Base-by-base conservation (phyloP, 1,284 basidiomycete species). In the Stygiomarasmius scandens region DNA sequence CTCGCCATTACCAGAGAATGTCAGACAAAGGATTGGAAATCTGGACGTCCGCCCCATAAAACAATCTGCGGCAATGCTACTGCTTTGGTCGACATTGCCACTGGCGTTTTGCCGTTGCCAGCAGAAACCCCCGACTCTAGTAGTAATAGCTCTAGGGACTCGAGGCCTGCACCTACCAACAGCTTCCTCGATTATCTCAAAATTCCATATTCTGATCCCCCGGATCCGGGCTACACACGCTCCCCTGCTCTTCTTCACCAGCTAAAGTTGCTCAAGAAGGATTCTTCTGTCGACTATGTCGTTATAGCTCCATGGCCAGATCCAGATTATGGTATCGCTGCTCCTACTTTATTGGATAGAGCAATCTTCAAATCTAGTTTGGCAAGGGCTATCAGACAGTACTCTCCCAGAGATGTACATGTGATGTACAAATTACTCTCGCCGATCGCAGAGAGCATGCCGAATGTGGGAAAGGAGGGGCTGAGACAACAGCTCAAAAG, bases 201-300 rank as follows among this genome's bases (percentile, higher is more conserved):
- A 19, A 41, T 22, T 34, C 12, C 23, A 20, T n/a, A n/a, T n/a
- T n/a, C n/a, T n/a, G n/a, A n/a, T n/a, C n/a, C n/a, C n/a, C 24
- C 29, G 19, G 19, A 47, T 20, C 25, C 43, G 16, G 43, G 63
- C 20, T 62, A 55, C 57, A 57, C 23, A 2, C 61, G 63, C 52
- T 60, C 63, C 23, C 63, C 63, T 9, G 61, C 63, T 38, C 52
- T 64, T 3, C 56, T 64, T 20, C 63, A 64, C 25, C 61, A 64
- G 32, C 58, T 64, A 24, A 58, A 59, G 34, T 44, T 62, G 4
- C 49, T 64, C n/a, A 55, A 58, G 20, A 58, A 64, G 48, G 60
- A 61, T 52, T 58, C 58, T 22, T n/a, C 47, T 12, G 2, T 59
- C 5, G 61, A 62, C 58, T 64, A 64, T 49, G 52, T 60, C 23